Percentiles rank a stretch among this genome's conserved stretches.
Conservation (phyloP, 2,329 filamentous ascomycete species). For the Alternaria conjuncta region DNA sequence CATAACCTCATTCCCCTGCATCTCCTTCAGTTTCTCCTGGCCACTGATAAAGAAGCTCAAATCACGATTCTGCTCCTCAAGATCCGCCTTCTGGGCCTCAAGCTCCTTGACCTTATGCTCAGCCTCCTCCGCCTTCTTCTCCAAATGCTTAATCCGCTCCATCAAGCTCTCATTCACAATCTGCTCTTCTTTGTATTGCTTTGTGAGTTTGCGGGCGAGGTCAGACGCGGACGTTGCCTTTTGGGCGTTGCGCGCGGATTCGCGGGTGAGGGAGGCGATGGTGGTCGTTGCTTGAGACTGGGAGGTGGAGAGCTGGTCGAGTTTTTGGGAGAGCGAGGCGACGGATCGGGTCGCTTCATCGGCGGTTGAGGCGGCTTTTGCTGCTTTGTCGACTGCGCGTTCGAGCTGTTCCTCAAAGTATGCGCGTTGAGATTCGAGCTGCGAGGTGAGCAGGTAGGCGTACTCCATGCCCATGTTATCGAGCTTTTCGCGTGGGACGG, state of each 20-base stretch:
- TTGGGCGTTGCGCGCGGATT: slow-evolving; percentile 61
- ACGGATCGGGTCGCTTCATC: slow-evolving; percentile 64
- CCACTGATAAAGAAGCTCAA: slow-evolving; percentile 86
- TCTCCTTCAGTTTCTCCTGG: slow-evolving; percentile 76
- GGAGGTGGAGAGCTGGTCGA: slow-evolving; percentile 61
- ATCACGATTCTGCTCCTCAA: slow-evolving; percentile 87
- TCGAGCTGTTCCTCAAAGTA: slow-evolving; percentile 95
- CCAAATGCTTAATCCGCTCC: slow-evolving; percentile 76
- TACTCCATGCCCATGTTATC: slow-evolving; percentile 91
- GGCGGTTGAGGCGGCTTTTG: slow-evolving; percentile 71
- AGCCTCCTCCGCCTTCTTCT: slow-evolving; percentile 63
- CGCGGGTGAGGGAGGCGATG: slow-evolving; percentile 73
- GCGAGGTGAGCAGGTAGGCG: slow-evolving; percentile 88
- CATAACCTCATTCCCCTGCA: slow-evolving; percentile 74
- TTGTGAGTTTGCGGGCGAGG: slow-evolving; percentile 76
- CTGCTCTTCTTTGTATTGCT: slow-evolving; percentile 85
- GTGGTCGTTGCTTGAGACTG: slow-evolving; percentile 61
- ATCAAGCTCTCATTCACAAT: slow-evolving; percentile 80
- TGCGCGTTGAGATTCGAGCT: slow-evolving; percentile 87
- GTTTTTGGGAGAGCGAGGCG: slow-evolving; percentile 57
- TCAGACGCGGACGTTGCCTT: slow-evolving; percentile 75
- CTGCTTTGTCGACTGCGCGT: slow-evolving; percentile 88
- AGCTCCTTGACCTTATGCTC: slow-evolving; percentile 54
- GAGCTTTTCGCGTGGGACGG: slow-evolving; percentile 73
- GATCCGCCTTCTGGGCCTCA: slow-evolving; percentile 67